Evolutionary conservation across 345 rosid genomes (phyloP), one percentile per base, ranked within the genome.

Genomic region (Luvunga scandens): DNA sequence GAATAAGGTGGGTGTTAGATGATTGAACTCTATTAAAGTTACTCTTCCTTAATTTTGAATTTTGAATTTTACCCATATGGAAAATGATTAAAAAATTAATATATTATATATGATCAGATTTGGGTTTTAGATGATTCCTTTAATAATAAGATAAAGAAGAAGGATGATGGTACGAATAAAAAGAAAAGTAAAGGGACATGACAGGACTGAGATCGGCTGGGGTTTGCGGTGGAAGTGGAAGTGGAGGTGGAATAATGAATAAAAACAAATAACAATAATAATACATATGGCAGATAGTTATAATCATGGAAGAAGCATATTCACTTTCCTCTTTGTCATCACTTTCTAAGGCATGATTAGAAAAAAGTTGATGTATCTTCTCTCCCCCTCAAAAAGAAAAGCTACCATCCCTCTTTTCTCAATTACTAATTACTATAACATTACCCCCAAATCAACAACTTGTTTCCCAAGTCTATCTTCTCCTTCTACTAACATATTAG

Each of bases 281-380:
- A 84, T 85, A 80, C 82, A 68, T 53, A 53, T 61, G 81, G 87
- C 84, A 84, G 90, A 88, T 88, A 83, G 89, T 85, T 85, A 76
- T 80, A 90, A 88, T 88, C 83, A 87, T 85, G 89, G 81, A 80
- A 71, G 89, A 87, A 85, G 89, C 91, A 86, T 86, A 90, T 89
- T 90, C 89, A 87, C 92, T 88, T 90, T 91, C 89, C 88, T 89
- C 81, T 87, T 90, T 94, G 94, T 88, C 91, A 87, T 88, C 88
- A 89, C 95, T 91, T 90, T 90, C 87, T 72, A 90, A 66, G 88
- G 94, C 95, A 94, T 90, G 93, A 91, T 92, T 94, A 84, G 94
- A 86, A 77, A 86, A 91, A 91, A 88, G 91, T 85, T 85, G 69
- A 74, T 75, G 88, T 77, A 81, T 86, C 88, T 86, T 84, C 94